Evolutionary conservation across 2,329 filamentous ascomycete genomes (phyloP).

Genomic region (Apiospora marii): DNA sequence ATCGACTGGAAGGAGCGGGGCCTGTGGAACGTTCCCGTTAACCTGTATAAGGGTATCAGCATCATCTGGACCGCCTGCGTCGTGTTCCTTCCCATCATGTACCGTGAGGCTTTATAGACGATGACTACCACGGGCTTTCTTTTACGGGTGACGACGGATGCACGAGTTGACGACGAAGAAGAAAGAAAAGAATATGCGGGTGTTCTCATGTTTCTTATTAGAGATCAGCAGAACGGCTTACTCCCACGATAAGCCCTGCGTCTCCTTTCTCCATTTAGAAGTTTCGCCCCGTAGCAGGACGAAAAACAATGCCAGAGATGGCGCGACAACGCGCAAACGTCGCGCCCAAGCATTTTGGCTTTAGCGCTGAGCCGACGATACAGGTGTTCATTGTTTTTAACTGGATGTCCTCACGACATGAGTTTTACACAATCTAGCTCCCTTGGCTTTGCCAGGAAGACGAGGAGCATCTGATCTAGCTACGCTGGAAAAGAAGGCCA

Average conservation of each 20-base stretch:
- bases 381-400: background rate
- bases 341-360: conserved; percentile 9
- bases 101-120: conserved; percentile 20
- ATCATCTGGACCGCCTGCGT: conserved; percentile 83
- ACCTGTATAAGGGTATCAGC: conserved; percentile 69
- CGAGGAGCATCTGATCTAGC: background rate
- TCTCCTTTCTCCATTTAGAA: background rate
- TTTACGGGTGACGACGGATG: background rate
- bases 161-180: conserved; percentile 1
- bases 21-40: conserved; percentile 68
- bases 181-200: background rate
- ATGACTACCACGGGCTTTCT: background rate
- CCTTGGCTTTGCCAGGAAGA: too few relatives aligned
- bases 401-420: background rate
- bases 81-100: conserved; percentile 85
- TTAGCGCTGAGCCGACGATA: background rate
- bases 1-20: conserved; percentile 59
- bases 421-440: background rate
- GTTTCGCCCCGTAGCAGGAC: background rate
- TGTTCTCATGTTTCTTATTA: conserved; percentile 4
- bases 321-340: background rate
- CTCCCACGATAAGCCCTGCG: background rate
- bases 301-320: background rate
- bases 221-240: background rate
- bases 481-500: background rate